Conservation (phyloP, 768 basidiomycete species). For the Psilocybe cyanescens region DNA sequence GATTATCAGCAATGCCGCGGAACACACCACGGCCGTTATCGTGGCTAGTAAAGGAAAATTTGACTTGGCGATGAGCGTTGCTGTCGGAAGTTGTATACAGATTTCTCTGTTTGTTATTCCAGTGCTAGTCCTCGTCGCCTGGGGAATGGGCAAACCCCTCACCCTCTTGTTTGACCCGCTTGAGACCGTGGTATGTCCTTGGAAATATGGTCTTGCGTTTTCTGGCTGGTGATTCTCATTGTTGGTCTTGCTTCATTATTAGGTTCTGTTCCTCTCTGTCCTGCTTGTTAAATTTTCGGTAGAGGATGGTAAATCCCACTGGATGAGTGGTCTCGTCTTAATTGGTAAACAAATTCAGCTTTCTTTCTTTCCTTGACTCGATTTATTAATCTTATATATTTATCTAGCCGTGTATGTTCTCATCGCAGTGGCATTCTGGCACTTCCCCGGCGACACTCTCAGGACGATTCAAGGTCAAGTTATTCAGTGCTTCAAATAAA, state of each 20-base stretch:
- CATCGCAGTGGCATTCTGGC: conserved; percentile 42
- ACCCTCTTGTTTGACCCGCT: conserved; percentile 43
- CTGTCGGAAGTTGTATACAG: conserved; percentile 47
- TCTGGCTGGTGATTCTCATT: too few species aligned
- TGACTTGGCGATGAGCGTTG: conserved; percentile 45
- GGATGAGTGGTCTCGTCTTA: conserved; percentile 46
- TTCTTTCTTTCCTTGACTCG: not conserved
- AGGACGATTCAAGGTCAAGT: conserved; percentile 36
- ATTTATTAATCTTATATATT: not conserved
- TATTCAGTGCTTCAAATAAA: conserved; percentile 28
- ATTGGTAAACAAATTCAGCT: conserved; percentile 31
- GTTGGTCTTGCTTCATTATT: not conserved
- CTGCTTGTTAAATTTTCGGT: conserved; percentile 47
- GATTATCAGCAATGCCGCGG: conserved; percentile 44
- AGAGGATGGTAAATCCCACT: conserved; percentile 51
- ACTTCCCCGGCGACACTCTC: conserved; percentile 37
- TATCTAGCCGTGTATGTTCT: conserved; percentile 35
- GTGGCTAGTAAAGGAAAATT: conserved; percentile 46
- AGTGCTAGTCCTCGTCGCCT: conserved; percentile 39
- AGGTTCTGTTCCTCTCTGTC: conserved; percentile 43
- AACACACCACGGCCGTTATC: conserved; percentile 45
- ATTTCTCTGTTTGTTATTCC: conserved; percentile 48
- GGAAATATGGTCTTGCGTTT: too few species aligned
- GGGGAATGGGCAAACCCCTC: conserved; percentile 44
- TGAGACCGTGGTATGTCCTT: conserved; percentile 37